These are phyloP conservation scores for Zymoseptoria brevis DNA, from an alignment of 2,329 filamentous ascomycete genomes.

Conservation along the genomic window DNA sequence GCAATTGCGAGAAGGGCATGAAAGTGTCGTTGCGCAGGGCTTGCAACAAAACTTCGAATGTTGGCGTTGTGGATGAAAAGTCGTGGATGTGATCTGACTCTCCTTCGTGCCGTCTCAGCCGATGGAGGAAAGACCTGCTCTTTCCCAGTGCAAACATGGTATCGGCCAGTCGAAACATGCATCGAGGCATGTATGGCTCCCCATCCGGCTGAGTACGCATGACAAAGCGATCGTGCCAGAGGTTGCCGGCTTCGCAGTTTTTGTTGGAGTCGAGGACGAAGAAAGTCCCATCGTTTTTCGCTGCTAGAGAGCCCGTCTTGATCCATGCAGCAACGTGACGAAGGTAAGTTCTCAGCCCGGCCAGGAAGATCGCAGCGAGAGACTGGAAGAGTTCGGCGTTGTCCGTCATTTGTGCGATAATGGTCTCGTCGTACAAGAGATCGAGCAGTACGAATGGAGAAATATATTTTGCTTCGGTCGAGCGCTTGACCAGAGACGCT, in stretches of 20 bases:
- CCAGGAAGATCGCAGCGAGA: slow-evolving; percentile 64
- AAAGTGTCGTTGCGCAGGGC: slow-evolving; percentile 8
- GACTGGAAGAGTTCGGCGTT: slow-evolving; percentile 54
- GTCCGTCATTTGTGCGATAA: slow-evolving; percentile 61
- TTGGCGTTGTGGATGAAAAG: background rate
- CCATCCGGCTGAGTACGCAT: slow-evolving; percentile 56
- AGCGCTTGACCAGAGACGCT: slow-evolving; percentile 50
- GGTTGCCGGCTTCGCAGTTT: slow-evolving; percentile 51
- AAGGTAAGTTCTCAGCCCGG: slow-evolving; percentile 75
- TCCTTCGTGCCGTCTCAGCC: slow-evolving; percentile 47
- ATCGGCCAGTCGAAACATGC: slow-evolving; percentile 59
- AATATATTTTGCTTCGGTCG: slow-evolving; percentile 33
- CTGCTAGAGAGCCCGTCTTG: slow-evolving; percentile 62
- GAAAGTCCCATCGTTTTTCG: slow-evolving; percentile 53
- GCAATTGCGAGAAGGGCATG: slow-evolving; percentile 63
- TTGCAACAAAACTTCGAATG: slow-evolving; percentile 2
- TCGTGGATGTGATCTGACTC: background rate
- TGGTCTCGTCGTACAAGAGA: slow-evolving; percentile 63
- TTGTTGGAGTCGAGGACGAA: slow-evolving; percentile 58
- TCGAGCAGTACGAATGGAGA: slow-evolving; percentile 66
- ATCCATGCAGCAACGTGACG: slow-evolving; percentile 78
- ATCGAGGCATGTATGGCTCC: slow-evolving; percentile 60
- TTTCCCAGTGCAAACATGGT: slow-evolving; percentile 85
- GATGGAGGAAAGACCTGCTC: slow-evolving; percentile 73
- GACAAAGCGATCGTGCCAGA: slow-evolving; percentile 71